Evolutionary conservation across 208 protist genomes (phyloP).

Genomic region (Trypanosoma melophagium): DNA sequence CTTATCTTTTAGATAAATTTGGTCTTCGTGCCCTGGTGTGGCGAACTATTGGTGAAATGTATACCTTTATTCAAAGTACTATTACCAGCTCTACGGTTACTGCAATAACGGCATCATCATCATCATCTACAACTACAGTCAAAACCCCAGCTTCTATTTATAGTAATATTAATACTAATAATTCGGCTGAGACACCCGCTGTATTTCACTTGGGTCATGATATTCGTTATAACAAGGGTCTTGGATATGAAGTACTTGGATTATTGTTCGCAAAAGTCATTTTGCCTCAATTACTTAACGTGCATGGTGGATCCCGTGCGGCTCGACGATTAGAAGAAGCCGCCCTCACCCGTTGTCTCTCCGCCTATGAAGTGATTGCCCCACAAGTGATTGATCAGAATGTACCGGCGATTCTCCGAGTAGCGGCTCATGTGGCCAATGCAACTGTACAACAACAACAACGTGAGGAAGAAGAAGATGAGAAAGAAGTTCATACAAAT

Average conservation of each 20-base stretch:
- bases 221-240: constrained; percentile 84
- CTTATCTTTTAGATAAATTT: constrained; percentile 40
- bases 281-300: constrained; percentile 58
- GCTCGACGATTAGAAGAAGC: constrained; percentile 1
- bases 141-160: too few species aligned
- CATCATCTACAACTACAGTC: constrained; percentile 2
- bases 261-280: constrained; percentile 84
- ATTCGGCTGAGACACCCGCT: constrained; percentile 4
- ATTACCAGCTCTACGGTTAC: constrained; percentile 26
- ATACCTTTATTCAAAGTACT: constrained; percentile 50
- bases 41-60: constrained; percentile 67
- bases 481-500: not conserved
- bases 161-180: not conserved
- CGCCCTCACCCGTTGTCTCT: constrained; percentile 66
- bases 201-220: constrained; percentile 67
- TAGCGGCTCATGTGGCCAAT: constrained; percentile 49
- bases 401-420: constrained; percentile 66
- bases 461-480: not conserved
- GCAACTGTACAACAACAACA: not conserved
- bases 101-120: not conserved
- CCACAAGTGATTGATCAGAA: constrained; percentile 87
- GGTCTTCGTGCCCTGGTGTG: constrained; percentile 63
- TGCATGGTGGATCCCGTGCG: not conserved
- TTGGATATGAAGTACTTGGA: constrained; percentile 84
- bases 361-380: constrained; percentile 83